A percentile compares a stretch with the other conserved stretches of the same genome.
These are phyloP conservation scores for Amanita pseudoporphyria DNA, from an alignment of 768 basidiomycete species.

Conservation along the genomic window DNA sequence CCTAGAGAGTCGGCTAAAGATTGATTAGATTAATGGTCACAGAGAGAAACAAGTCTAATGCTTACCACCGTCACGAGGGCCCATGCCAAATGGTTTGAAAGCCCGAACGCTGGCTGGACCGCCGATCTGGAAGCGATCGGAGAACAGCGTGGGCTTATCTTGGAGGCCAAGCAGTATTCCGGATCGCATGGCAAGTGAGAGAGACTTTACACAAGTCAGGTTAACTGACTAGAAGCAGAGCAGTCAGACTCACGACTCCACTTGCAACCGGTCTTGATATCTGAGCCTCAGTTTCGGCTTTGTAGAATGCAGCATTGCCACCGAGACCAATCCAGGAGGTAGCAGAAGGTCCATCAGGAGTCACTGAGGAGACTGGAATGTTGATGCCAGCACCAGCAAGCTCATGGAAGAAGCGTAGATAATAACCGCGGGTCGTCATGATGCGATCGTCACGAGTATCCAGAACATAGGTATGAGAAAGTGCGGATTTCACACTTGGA, in stretches of 20 bases:
- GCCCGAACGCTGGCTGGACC: constrained; percentile 80
- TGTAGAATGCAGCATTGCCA: constrained; percentile 71
- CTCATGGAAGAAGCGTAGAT: constrained; percentile 55
- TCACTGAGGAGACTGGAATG: not conserved
- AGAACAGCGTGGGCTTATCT: constrained; percentile 42
- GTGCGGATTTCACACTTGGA: constrained; percentile 67
- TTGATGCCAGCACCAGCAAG: constrained; percentile 41
- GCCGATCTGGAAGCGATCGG: constrained; percentile 89
- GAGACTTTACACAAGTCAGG: constrained; percentile 33
- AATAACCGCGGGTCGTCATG: constrained; percentile 50
- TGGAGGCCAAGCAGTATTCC: constrained; percentile 62
- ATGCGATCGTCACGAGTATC: constrained; percentile 73
- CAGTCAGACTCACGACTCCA: constrained; percentile 42
- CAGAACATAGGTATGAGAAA: constrained; percentile 66
- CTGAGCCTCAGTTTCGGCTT: constrained; percentile 58
- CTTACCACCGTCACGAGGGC: constrained; percentile 66
- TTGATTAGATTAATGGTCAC: not conserved
- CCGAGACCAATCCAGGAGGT: constrained; percentile 30
- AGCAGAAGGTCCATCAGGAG: not conserved
- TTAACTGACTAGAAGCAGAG: not conserved
- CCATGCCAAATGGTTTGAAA: constrained; percentile 69
- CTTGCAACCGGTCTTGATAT: constrained; percentile 46
- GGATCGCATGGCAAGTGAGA: constrained; percentile 63
- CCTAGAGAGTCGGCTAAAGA: constrained; percentile 71
- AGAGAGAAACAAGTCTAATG: constrained; percentile 2